phyloP scores from a whole-genome alignment of 2,329 filamentous ascomycete species.

The Claviceps maximensis region DNA sequence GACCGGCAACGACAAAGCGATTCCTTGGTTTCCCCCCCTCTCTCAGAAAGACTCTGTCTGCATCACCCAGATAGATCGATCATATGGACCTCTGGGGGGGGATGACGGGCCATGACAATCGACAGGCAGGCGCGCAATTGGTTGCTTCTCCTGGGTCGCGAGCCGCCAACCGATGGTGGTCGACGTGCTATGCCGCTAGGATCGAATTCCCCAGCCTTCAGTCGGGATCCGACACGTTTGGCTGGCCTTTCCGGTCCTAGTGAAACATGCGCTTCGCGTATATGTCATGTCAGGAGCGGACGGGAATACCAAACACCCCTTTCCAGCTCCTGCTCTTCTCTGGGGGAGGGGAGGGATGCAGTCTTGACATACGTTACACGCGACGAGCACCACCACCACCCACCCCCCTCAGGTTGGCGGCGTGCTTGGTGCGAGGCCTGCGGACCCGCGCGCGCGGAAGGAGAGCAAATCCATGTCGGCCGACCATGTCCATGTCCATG shows the following conservation, averaged over 20 bases:
- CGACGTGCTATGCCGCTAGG: background rate
- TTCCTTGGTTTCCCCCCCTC: background rate
- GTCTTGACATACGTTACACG: background rate
- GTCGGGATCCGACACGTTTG: background rate
- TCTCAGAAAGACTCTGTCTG: background rate
- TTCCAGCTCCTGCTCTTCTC: background rate
- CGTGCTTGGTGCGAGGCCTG: background rate
- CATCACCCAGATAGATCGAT: slow-evolving; percentile 1
- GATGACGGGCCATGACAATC: background rate
- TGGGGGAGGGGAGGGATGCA: background rate
- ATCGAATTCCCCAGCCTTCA: background rate
- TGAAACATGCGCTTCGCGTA: slow-evolving; percentile 1
- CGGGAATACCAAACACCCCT: background rate
- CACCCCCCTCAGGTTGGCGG: background rate
- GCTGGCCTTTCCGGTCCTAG: slow-evolving; percentile 1
- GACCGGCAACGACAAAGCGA: background rate
- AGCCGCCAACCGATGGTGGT: background rate
- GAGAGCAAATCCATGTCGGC: background rate
- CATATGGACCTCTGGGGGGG: background rate
- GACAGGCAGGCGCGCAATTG: background rate
- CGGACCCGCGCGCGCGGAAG: slow-evolving; percentile 1
- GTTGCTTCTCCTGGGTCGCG: background rate
- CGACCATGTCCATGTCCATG: too few relatives aligned
- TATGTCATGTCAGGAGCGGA: background rate
- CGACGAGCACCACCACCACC: background rate